These are phyloP conservation scores for Erysimum cheiri DNA, from an alignment of 441 rosid species.

Conservation along the genomic window DNA sequence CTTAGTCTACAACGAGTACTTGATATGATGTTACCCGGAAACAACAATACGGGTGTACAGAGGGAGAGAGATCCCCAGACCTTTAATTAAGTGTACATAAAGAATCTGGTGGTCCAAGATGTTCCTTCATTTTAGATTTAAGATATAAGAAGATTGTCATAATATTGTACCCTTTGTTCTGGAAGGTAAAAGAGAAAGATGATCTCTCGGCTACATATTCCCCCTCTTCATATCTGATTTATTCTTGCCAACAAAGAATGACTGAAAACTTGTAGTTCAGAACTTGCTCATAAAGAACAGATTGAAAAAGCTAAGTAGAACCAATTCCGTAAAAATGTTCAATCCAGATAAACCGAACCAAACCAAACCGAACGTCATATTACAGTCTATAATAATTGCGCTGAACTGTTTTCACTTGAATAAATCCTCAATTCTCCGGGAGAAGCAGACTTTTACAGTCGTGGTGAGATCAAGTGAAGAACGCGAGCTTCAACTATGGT, in stretches of 20 bases:
- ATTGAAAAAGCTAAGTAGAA: too few species aligned
- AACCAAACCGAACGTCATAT: not conserved
- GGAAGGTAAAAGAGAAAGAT: not conserved
- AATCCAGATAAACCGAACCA: not conserved
- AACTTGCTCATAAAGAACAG: too few species aligned
- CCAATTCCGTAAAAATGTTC: not conserved
- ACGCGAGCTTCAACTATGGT: conserved; percentile 38
- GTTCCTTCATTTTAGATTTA: conserved; percentile 38
- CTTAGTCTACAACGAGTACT: conserved; percentile 83
- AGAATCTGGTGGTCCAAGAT: conserved; percentile 54
- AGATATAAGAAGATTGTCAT: conserved; percentile 43
- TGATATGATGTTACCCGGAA: conserved; percentile 54
- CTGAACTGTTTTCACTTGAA: not conserved
- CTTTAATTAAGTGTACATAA: conserved; percentile 61
- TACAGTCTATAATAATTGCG: not conserved
- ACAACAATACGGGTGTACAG: conserved; percentile 39
- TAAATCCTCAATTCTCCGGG: not conserved
- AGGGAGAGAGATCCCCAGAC: conserved; percentile 55
- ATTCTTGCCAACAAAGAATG: not conserved
- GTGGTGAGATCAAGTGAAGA: conserved; percentile 26
- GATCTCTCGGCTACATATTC: not conserved
- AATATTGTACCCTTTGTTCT: conserved; percentile 37
- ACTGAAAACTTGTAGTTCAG: not conserved
- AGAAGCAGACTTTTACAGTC: not conserved
- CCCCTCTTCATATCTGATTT: not conserved